Percentiles rank a stretch among this genome's conserved stretches.
Evolutionary conservation across 768 basidiomycete genomes (phyloP).

Genomic region (Strobilomyces dryophilus): DNA sequence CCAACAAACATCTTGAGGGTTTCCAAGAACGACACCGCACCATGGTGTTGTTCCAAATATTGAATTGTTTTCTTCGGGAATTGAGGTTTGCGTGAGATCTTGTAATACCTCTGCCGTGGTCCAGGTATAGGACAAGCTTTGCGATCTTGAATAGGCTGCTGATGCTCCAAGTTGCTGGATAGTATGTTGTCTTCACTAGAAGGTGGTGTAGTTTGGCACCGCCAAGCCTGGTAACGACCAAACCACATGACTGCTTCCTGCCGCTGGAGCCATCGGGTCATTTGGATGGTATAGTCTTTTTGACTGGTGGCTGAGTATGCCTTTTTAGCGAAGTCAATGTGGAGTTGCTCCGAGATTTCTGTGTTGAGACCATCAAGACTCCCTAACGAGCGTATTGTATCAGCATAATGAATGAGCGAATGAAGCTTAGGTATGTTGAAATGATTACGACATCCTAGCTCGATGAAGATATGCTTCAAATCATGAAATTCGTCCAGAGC

Average conservation of each 20-base stretch:
- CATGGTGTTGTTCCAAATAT: not conserved
- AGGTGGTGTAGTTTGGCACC: too few species aligned
- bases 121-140: too few species aligned
- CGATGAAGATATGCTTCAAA: not conserved
- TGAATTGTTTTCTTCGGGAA: not conserved
- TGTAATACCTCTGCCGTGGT: too few species aligned
- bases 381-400: not conserved
- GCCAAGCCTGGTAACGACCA: not conserved
- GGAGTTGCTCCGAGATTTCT: not conserved
- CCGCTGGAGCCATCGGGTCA: not conserved
- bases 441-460: not conserved
- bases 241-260: not conserved
- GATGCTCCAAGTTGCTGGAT: too few species aligned
- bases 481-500: not conserved
- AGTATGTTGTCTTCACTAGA: too few species aligned
- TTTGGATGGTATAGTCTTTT: not conserved
- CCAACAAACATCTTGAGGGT: not conserved
- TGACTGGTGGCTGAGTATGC: not conserved
- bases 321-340: not conserved
- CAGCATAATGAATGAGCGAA: not conserved
- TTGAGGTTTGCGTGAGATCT: not conserved
- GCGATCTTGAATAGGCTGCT: too few species aligned
- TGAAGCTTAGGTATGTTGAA: slow-evolving; percentile 1
- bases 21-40: not conserved
- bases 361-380: not conserved